Percentiles rank a stretch among this genome's conserved stretches.
Conservation (phyloP, 2,329 filamentous ascomycete genomes). For the Penicillium crustosum region DNA sequence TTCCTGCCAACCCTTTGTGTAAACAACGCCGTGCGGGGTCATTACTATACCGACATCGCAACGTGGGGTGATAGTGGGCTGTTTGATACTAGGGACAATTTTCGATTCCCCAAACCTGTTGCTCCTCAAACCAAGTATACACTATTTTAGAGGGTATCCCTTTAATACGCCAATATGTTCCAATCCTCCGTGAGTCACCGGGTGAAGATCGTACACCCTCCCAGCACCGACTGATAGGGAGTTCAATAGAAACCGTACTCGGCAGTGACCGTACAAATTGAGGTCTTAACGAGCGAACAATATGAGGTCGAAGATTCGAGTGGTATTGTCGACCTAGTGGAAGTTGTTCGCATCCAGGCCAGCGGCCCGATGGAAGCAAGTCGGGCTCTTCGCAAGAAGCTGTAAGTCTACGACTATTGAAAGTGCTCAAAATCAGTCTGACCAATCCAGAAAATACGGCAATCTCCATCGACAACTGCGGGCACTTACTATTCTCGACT, state of each 20-base stretch:
- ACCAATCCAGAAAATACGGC: slow-evolving; percentile 72
- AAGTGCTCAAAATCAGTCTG: slow-evolving; percentile 11
- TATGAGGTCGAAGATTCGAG: slow-evolving; percentile 89
- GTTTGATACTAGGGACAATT: neutral
- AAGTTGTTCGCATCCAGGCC: slow-evolving; percentile 85
- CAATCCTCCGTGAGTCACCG: slow-evolving; percentile 32
- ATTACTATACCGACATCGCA: slow-evolving; percentile 7
- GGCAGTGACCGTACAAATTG: slow-evolving; percentile 88
- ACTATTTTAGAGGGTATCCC: neutral
- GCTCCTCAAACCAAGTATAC: neutral
- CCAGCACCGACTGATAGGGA: slow-evolving; percentile 9
- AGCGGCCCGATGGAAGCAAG: slow-evolving; percentile 87
- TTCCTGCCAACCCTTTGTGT: neutral
- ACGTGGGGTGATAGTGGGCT: slow-evolving; percentile 12
- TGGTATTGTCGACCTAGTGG: slow-evolving; percentile 89
- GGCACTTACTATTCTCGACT: slow-evolving; percentile 84
- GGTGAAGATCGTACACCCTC: neutral
- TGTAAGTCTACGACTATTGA: slow-evolving; percentile 52
- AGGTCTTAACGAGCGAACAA: slow-evolving; percentile 83
- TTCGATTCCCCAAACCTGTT: neutral
- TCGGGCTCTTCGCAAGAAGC: slow-evolving; percentile 90
- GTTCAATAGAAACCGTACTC: slow-evolving; percentile 75
- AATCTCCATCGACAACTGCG: slow-evolving; percentile 89
- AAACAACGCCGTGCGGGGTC: slow-evolving; percentile 20
- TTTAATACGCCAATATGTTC: slow-evolving; percentile 33